Evolutionary conservation across 2,329 filamentous ascomycete species (phyloP).

Genomic region (Aspergillus brasiliensis): DNA sequence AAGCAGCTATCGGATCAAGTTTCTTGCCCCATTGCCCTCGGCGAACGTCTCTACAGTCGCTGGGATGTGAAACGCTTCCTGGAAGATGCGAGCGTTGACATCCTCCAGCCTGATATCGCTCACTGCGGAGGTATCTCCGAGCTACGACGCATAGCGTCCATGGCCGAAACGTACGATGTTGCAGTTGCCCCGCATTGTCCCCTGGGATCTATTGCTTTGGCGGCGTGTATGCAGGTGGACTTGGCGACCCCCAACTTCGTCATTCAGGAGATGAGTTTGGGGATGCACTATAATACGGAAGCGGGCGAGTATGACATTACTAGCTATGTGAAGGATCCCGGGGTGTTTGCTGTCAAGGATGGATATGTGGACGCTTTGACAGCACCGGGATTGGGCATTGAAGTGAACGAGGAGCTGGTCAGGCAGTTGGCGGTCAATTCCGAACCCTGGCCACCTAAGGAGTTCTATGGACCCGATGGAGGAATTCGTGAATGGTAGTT

Average conservation of each 20-base stretch:
- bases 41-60: conserved; percentile 69
- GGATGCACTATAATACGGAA: conserved; percentile 74
- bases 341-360: conserved; percentile 66
- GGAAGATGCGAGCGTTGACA: conserved; percentile 67
- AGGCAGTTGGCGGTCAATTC: conserved; percentile 60
- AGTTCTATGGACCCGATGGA: conserved; percentile 68
- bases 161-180: conserved; percentile 74
- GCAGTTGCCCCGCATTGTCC: conserved; percentile 74
- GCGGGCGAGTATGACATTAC: conserved; percentile 65
- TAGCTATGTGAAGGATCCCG: conserved; percentile 66
- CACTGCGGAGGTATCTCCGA: conserved; percentile 75
- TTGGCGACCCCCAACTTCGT: conserved; percentile 64
- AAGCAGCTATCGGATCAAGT: conserved; percentile 61
- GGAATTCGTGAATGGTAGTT: conserved; percentile 68
- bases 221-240: conserved; percentile 70
- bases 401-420: conserved; percentile 70
- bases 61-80: conserved; percentile 76
- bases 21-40: conserved; percentile 68
- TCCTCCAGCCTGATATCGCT: conserved; percentile 72
- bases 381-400: conserved; percentile 68
- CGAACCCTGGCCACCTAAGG: conserved; percentile 66
- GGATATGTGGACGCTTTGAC: conserved; percentile 65
- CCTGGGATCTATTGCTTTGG: conserved; percentile 71
- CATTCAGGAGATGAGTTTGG: conserved; percentile 77
- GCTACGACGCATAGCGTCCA: conserved; percentile 66